These are phyloP conservation scores for Helminthosporium solani DNA, from an alignment of 2,329 filamentous ascomycete genomes.

Conservation along the genomic window DNA sequence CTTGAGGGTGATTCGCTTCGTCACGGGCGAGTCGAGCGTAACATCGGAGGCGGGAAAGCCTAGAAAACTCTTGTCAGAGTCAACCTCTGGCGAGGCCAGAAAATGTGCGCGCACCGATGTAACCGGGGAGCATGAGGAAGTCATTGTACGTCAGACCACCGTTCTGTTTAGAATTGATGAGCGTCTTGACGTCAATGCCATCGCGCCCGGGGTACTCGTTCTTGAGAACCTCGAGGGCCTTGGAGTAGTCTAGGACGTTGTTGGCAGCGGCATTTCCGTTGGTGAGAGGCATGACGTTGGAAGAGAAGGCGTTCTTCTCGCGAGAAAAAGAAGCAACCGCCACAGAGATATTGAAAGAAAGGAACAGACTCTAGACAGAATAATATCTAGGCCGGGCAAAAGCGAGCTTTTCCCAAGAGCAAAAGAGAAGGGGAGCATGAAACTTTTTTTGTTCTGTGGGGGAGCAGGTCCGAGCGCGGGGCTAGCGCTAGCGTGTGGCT, in stretches of 20 bases:
- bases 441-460: conserved; percentile 14
- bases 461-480: conserved; percentile 4
- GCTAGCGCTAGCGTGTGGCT: background rate
- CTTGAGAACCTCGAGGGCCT: conserved; percentile 76
- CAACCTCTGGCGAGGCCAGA: conserved; percentile 4
- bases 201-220: conserved; percentile 74
- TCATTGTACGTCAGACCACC: conserved; percentile 98
- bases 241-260: conserved; percentile 70
- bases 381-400: conserved; percentile 56
- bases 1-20: conserved; percentile 93
- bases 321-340: conserved; percentile 31
- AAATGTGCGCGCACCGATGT: conserved; percentile 66
- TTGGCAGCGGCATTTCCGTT: conserved; percentile 62
- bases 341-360: conserved; percentile 18
- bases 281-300: conserved; percentile 66
- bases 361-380: conserved; percentile 38
- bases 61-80: conserved; percentile 31
- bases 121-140: conserved; percentile 93
- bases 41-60: conserved; percentile 91
- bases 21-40: conserved; percentile 83
- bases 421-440: conserved; percentile 24
- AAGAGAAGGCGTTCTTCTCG: conserved; percentile 31
- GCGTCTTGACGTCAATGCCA: conserved; percentile 81
- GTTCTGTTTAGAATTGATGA: conserved; percentile 88
- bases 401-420: conserved; percentile 53